Conservation (phyloP, 2,329 filamentous ascomycete species). For the Aspergillus sp. region DNA sequence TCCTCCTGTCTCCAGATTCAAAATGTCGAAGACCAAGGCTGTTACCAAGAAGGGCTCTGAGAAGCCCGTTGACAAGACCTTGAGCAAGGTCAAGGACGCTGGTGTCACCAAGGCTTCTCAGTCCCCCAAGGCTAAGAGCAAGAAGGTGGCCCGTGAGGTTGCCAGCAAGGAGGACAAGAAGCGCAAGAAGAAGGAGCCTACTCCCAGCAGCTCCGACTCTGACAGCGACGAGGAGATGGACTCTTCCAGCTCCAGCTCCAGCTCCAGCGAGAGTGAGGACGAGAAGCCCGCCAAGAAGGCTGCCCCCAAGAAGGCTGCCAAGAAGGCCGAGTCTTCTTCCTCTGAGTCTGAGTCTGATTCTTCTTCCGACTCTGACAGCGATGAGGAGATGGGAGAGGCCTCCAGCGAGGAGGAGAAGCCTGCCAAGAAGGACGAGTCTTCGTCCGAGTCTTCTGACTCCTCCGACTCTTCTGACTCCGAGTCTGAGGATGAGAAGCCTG, state of each 20-base stretch:
- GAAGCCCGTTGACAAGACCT: constrained; percentile 42
- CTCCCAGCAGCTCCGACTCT: constrained; percentile 35
- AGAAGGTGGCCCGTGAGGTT: constrained; percentile 43
- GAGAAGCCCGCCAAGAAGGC: constrained; percentile 38
- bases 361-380: constrained; percentile 25
- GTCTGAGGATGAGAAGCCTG: constrained; percentile 36
- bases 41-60: constrained; percentile 36
- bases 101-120: constrained; percentile 46
- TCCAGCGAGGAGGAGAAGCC: constrained; percentile 30
- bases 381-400: constrained; percentile 31
- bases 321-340: constrained; percentile 30
- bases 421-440: constrained; percentile 26
- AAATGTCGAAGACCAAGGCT: constrained; percentile 47
- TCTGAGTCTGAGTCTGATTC: constrained; percentile 32
- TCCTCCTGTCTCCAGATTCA: constrained; percentile 23
- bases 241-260: constrained; percentile 18
- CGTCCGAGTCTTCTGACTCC: constrained; percentile 28
- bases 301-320: constrained; percentile 30
- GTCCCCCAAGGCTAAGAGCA: constrained; percentile 46
- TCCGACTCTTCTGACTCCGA: constrained; percentile 32
- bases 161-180: constrained; percentile 40
- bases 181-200: constrained; percentile 44
- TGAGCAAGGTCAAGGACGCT: constrained; percentile 49
- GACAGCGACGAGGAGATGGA: constrained; percentile 34
- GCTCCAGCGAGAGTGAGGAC: constrained; percentile 37